Conservation (phyloP, 1,284 basidiomycete species). For the Sutorius eximius region DNA sequence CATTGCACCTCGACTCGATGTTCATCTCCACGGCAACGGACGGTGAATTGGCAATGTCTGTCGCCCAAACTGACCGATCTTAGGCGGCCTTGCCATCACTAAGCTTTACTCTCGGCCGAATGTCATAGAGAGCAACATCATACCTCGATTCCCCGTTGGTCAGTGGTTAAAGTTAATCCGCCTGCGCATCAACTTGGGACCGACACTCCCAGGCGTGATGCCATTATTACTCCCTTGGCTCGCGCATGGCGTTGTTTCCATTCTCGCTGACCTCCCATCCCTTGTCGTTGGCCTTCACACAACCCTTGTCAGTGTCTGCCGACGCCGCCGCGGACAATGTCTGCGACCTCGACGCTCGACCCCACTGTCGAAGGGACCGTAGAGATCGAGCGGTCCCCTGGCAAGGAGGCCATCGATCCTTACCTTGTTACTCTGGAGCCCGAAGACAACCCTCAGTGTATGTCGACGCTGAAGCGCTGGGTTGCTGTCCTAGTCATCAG, state of each 20-base stretch:
- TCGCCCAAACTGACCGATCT: too few species aligned
- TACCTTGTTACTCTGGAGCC: slow-evolving; percentile 42
- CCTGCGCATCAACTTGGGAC: background rate
- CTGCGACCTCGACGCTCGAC: slow-evolving; percentile 7
- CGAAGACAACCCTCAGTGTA: slow-evolving; percentile 53
- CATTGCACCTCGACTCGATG: background rate
- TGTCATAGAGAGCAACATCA: background rate
- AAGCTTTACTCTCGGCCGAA: background rate
- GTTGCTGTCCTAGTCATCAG: slow-evolving; percentile 55
- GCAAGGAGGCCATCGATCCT: slow-evolving; percentile 7
- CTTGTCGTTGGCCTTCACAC: background rate
- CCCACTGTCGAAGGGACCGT: slow-evolving; percentile 10
- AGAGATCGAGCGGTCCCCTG: background rate
- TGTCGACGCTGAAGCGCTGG: slow-evolving; percentile 55
- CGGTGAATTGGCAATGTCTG: background rate
- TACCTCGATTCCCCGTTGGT: too few species aligned
- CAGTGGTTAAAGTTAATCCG: background rate
- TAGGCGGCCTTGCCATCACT: background rate
- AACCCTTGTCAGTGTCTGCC: background rate
- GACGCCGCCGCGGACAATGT: background rate
- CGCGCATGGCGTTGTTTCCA: background rate
- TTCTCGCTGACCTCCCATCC: background rate
- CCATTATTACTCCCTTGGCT: slow-evolving; percentile 12
- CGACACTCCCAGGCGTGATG: slow-evolving; percentile 6
- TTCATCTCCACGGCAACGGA: background rate